Evolutionary conservation across 129 eudicot species (phyloP).

Genomic region (Daucus carota): DH1_v3.0 NC_030383.2:59902501-59903000

Average conservation of each 20-base stretch:
- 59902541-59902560: not conserved
- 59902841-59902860: no score
- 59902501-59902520: not conserved
- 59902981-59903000: not conserved
- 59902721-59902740: not conserved
- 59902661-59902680: not conserved
- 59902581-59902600: not conserved
- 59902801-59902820: no score
- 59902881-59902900: not conserved
- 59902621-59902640: not conserved
- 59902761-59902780: not conserved
- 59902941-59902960: not conserved
- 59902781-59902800: no score
- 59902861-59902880: no score
- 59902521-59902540: not conserved
- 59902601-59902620: not conserved
- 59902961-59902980: not conserved
- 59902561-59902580: not conserved
- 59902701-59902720: not conserved
- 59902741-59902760: not conserved
- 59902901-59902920: not conserved
- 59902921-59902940: not conserved
- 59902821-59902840: no score
- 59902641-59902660: not conserved
- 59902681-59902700: not conserved